Evolutionary conservation across 2,329 filamentous ascomycete genomes (phyloP), one percentile per base, ranked within the genome.

Genomic region (Colletotrichum sp.): DNA sequence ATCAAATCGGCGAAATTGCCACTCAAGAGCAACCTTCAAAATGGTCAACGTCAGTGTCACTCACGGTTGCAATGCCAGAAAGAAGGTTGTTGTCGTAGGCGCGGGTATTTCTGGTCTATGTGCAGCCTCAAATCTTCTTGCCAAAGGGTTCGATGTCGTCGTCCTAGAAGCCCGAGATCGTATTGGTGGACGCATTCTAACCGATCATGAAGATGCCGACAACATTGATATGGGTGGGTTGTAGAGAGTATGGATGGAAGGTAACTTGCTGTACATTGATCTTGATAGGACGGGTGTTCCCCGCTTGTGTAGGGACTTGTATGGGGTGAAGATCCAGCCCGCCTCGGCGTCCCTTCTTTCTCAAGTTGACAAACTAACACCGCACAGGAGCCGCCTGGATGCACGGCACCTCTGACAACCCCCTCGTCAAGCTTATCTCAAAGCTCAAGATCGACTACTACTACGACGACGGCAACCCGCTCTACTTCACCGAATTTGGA

Each of bases 101-200:
- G 88, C 86, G 0, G 88, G 88, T 6, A 80, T 87, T 22, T 81
- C 82, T 25, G 85, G 83, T 22, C 82, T 86, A 11, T 77, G 82
- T 30, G 85, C 86, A 0, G 86, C 86, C 2, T 67, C 80, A 6
- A 78, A 81, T 3, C 75, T 88, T 6, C 78, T 84, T 7, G 68
- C 79, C 2, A 83, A 84, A 0, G 85, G 85, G 2, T 79, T 87
- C 9, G 84, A 83, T 0, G 82, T 83, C 16, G 75, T 86, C 0
- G 83, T 91, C 0, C 80, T 91, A 3, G 89, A 91, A 78, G 88
- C 88, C 2, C 83, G 86, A 8, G 83, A 88, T 48, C 84, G 87
- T 0, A 86, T 90, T 0, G 89, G 89, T 0, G 89, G 90, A 12
- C 91, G 91, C 80, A 89, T 87, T 0, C 88, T 84, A 2, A 55